These are phyloP conservation scores for Zasmidium citrigriseum DNA, from an alignment of 2,329 filamentous ascomycete species.

Conservation along the genomic window DNA sequence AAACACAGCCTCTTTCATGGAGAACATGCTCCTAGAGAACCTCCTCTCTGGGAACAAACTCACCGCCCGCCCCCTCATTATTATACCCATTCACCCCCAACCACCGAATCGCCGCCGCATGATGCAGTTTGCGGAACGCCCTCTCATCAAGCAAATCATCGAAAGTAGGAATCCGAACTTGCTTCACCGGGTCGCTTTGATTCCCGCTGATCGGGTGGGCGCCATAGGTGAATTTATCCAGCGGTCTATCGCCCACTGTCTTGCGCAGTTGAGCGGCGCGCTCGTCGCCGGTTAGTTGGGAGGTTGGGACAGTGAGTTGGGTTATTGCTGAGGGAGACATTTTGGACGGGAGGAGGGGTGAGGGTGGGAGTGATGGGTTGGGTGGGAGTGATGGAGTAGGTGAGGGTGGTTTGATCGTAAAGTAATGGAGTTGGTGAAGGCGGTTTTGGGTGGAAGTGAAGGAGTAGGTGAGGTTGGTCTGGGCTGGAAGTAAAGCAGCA, in stretches of 20 bases:
- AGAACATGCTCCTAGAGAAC: too few species aligned
- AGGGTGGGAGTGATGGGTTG: too few species aligned
- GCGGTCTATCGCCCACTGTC: slow-evolving; percentile 15
- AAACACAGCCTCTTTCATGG: too few species aligned
- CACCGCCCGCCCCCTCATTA: slow-evolving; percentile 23
- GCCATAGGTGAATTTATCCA: slow-evolving; percentile 21
- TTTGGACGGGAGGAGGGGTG: too few species aligned
- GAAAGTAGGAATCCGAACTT: slow-evolving; percentile 22
- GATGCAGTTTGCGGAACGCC: slow-evolving; percentile 21
- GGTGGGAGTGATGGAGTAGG: too few species aligned
- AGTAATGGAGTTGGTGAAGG: too few species aligned
- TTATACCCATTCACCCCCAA: slow-evolving; percentile 21
- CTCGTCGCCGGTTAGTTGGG: slow-evolving; percentile 12
- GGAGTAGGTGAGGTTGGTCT: too few species aligned
- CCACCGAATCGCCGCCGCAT: slow-evolving; percentile 22
- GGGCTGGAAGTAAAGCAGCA: too few species aligned
- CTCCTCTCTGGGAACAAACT: too few species aligned
- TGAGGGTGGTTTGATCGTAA: too few species aligned
- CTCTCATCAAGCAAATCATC: slow-evolving; percentile 18
- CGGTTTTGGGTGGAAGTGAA: too few species aligned
- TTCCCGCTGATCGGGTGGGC: slow-evolving; percentile 21
- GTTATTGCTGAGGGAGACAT: slow-evolving; percentile 15
- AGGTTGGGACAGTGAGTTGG: neutral
- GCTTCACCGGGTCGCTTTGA: slow-evolving; percentile 20
- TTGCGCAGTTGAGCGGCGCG: slow-evolving; percentile 17